phyloP scores from a whole-genome alignment of 371 early-diverging fungal species.

The Basidiobolus heterosporus region DNA sequence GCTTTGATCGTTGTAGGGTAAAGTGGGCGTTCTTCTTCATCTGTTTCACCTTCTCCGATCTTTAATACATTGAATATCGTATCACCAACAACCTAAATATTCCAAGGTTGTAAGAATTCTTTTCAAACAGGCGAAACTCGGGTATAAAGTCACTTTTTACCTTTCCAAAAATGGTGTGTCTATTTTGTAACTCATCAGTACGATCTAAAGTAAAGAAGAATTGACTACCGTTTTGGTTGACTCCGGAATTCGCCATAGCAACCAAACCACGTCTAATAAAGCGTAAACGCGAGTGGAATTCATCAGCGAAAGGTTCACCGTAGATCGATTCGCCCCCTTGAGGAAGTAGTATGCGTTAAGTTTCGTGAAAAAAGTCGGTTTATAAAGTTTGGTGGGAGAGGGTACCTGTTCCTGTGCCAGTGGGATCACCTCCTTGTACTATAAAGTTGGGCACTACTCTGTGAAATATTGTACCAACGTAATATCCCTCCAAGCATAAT shows the following conservation, averaged over 20 bases:
- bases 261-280: conserved; percentile 78
- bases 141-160: too few species aligned
- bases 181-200: conserved; percentile 66
- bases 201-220: conserved; percentile 87
- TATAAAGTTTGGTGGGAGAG: too few species aligned
- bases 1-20: conserved; percentile 54
- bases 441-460: conserved; percentile 74
- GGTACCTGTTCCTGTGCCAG: conserved; percentile 52
- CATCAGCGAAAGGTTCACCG: conserved; percentile 70
- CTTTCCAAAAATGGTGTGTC: conserved; percentile 84
- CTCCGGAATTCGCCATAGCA: conserved; percentile 78
- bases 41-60: conserved; percentile 65
- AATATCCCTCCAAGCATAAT: conserved; percentile 66
- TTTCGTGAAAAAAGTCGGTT: background rate
- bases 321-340: conserved; percentile 80
- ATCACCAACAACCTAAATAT: conserved; percentile 61
- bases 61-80: conserved; percentile 80
- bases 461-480: conserved; percentile 76
- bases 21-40: conserved; percentile 61
- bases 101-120: too few species aligned
- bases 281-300: conserved; percentile 78
- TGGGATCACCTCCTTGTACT: conserved; percentile 96
- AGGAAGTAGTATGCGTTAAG: background rate
- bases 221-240: conserved; percentile 67
- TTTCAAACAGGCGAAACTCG: too few species aligned